Conservation (phyloP, 1,284 basidiomycete species). For the Ustilago trichophora region DNA sequence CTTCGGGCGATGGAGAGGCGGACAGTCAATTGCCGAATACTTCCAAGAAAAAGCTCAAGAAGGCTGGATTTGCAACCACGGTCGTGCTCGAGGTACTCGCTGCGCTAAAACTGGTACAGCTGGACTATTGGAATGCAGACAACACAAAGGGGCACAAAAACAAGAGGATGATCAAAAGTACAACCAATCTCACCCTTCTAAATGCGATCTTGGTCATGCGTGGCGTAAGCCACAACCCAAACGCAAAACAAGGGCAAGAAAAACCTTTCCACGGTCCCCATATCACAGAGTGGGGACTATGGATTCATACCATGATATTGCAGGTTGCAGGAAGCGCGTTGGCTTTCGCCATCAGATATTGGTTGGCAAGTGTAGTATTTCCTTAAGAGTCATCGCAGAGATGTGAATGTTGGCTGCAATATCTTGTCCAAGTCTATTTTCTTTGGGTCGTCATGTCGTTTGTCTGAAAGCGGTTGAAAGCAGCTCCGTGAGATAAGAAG, state of each 20-base stretch:
- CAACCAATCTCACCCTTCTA: slow-evolving; percentile 62
- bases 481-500: no score
- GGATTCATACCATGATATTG: slow-evolving; percentile 51
- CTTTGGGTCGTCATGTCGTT: no score
- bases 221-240: slow-evolving; percentile 32
- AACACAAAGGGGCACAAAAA: no score
- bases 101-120: slow-evolving; percentile 25
- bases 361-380: slow-evolving; percentile 57
- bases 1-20: neutral
- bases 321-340: slow-evolving; percentile 51
- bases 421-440: no score
- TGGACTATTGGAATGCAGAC: slow-evolving; percentile 34
- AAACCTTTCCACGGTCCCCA: slow-evolving; percentile 18
- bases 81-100: slow-evolving; percentile 31
- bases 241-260: neutral
- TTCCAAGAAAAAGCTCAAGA: slow-evolving; percentile 5
- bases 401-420: no score
- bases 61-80: slow-evolving; percentile 8
- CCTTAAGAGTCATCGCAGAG: no score
- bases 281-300: slow-evolving; percentile 51
- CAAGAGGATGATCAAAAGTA: slow-evolving; percentile 30
- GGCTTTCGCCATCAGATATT: slow-evolving; percentile 62
- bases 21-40: slow-evolving; percentile 15
- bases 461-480: no score
- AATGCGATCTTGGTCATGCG: slow-evolving; percentile 60